Evolutionary conservation across 371 early-diverging fungal genomes (phyloP).

Genomic region (Mortierella sp.): DNA sequence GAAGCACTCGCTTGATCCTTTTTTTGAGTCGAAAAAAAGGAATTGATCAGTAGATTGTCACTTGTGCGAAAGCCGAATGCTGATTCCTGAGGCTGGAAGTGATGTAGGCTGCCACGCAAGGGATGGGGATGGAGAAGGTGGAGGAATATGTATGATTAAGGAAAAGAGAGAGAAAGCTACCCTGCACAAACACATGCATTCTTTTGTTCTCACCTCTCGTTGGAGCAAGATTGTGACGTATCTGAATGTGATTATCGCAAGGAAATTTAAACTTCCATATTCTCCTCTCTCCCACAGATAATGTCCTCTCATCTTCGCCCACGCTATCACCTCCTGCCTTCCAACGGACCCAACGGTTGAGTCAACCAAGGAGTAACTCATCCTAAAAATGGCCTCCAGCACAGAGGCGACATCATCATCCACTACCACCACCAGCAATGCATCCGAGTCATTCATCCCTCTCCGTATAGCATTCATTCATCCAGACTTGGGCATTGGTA

Average conservation of each 20-base stretch:
- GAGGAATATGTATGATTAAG: background rate
- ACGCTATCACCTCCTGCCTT: background rate
- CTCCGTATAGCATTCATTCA: conserved; percentile 85
- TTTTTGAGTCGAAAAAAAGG: background rate
- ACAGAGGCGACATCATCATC: background rate
- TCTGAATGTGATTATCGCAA: background rate
- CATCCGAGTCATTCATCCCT: conserved; percentile 20
- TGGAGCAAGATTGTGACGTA: background rate
- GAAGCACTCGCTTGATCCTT: background rate
- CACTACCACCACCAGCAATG: background rate
- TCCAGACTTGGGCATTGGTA: conserved; percentile 93
- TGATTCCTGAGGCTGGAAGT: background rate
- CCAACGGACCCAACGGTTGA: background rate
- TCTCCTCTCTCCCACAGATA: background rate
- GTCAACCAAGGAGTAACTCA: background rate
- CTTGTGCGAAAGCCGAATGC: background rate
- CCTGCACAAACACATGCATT: background rate
- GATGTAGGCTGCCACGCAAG: background rate
- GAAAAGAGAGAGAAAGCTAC: background rate
- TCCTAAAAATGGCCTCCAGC: background rate
- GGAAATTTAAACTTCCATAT: background rate
- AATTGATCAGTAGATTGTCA: background rate
- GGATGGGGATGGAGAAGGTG: background rate
- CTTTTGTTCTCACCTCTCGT: background rate
- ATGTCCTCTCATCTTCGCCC: background rate